A percentile compares a stretch with the other conserved stretches of the same genome.
Evolutionary conservation across 495 filamentous ascomycete genomes (phyloP).

Genomic region (Tuber umbilicatum): DNA sequence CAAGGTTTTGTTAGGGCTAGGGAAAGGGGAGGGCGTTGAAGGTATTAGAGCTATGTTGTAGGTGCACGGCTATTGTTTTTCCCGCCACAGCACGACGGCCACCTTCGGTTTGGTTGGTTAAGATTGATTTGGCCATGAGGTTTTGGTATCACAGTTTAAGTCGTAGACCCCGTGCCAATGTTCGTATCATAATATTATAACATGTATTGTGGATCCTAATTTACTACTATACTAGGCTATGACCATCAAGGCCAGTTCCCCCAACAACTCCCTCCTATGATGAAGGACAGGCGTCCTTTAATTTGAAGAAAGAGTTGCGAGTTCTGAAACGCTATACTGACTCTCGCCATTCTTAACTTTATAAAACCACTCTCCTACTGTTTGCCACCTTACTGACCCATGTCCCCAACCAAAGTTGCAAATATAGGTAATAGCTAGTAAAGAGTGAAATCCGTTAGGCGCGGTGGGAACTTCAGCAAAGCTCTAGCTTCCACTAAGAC

Average conservation of each 20-base stretch:
- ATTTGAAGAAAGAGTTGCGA: not conserved
- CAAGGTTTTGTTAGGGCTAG: conserved; percentile 53
- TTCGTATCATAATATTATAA: not conserved
- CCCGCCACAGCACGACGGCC: no score
- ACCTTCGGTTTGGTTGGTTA: not conserved
- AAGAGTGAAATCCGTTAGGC: not conserved
- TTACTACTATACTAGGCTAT: not conserved
- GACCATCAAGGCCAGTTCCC: not conserved
- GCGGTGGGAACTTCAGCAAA: not conserved
- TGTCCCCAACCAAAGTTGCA: not conserved
- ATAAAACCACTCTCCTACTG: not conserved
- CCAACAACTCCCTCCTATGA: not conserved
- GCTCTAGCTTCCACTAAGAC: not conserved
- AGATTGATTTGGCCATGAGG: not conserved
- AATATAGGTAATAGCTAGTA: not conserved
- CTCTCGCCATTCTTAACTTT: not conserved
- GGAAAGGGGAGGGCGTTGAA: conserved; percentile 25
- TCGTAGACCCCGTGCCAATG: not conserved
- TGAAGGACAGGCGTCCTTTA: not conserved
- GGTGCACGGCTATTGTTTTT: not conserved
- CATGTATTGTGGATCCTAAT: not conserved
- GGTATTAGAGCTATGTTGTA: conserved; percentile 33
- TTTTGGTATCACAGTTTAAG: not conserved
- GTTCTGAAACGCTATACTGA: not conserved
- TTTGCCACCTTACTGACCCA: not conserved